phyloP scores from a whole-genome alignment of 768 basidiomycete genomes.

The Macrolepiota albuminosa region DNA sequence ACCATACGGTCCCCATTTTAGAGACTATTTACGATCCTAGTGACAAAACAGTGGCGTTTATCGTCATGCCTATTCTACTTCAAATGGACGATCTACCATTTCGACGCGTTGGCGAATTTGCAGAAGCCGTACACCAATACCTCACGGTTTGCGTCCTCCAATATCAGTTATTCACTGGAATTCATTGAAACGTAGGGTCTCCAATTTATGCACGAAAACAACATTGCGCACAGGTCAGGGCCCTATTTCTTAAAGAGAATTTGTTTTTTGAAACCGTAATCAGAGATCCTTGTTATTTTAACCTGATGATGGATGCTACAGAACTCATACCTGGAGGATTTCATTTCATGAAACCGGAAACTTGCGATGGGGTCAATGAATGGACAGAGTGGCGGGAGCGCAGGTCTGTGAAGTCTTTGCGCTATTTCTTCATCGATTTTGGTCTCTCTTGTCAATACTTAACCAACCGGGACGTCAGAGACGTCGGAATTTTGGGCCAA shows the following conservation, averaged over 20 bases:
- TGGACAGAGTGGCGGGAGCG: background rate
- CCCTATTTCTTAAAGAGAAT: background rate
- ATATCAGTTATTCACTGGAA: background rate
- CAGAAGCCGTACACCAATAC: slow-evolving; percentile 6
- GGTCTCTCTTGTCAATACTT: slow-evolving; percentile 16
- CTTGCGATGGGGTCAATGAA: slow-evolving; percentile 11
- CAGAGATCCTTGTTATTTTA: slow-evolving; percentile 14
- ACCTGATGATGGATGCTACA: background rate
- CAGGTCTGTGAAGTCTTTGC: background rate
- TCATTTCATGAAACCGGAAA: slow-evolving; percentile 18
- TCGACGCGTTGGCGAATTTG: slow-evolving; percentile 8
- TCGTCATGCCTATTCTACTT: slow-evolving; percentile 10
- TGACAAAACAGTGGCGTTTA: background rate
- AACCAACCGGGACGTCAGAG: slow-evolving; percentile 16
- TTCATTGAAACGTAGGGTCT: background rate
- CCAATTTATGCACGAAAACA: slow-evolving; percentile 17
- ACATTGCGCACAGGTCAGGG: slow-evolving; percentile 18
- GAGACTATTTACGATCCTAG: slow-evolving; percentile 2
- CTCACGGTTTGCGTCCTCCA: background rate
- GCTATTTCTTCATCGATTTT: background rate
- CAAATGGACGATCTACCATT: slow-evolving; percentile 5
- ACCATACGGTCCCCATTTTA: slow-evolving; percentile 4
- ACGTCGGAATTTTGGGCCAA: slow-evolving; percentile 28
- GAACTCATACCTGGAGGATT: slow-evolving; percentile 14
- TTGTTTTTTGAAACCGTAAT: too few species aligned